Percentiles rank a stretch among this genome's conserved stretches.
Evolutionary conservation across 768 basidiomycete species (phyloP).

Genomic region (Mycena galopus): DNA sequence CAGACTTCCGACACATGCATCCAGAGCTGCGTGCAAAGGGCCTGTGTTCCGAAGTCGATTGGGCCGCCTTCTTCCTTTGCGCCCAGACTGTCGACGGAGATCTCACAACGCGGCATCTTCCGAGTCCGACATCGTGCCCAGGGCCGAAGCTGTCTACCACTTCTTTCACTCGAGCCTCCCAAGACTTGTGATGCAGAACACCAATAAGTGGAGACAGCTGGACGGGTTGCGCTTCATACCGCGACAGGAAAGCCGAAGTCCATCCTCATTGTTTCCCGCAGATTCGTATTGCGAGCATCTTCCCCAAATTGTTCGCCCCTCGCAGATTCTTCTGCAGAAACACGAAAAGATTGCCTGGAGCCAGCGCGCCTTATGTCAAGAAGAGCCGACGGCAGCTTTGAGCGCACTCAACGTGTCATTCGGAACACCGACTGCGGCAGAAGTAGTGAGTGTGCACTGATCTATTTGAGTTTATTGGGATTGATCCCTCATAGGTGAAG

Average conservation of each 20-base stretch:
- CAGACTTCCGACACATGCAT: conserved; percentile 12
- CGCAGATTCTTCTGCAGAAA: conserved; percentile 17
- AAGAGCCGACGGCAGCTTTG: conserved; percentile 1
- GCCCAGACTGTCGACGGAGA: conserved; percentile 30
- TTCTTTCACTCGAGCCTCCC: conserved; percentile 23
- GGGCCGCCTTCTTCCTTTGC: conserved; percentile 32
- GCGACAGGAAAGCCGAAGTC: conserved; percentile 1
- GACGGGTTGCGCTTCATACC: conserved; percentile 28
- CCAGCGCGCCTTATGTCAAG: conserved; percentile 25
- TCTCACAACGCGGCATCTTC: conserved; percentile 8
- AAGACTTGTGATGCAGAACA: conserved; percentile 22
- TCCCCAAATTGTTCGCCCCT: conserved; percentile 28
- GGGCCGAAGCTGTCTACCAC: conserved; percentile 24
- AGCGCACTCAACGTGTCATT: conserved; percentile 26
- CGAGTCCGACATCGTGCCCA: conserved; percentile 15
- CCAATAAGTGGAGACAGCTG: conserved; percentile 20
- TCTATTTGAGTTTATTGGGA: too few relatives aligned
- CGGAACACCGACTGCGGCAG: conserved; percentile 28
- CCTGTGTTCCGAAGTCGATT: conserved; percentile 15
- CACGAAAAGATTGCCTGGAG: conserved; percentile 33
- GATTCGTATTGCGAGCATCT: conserved; percentile 22
- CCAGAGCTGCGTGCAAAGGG: conserved; percentile 5
- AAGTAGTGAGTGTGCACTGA: conserved; percentile 27
- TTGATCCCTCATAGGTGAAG: conserved; percentile 48
- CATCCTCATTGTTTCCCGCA: conserved; percentile 20